Base-by-base conservation (phyloP, 2,329 filamentous ascomycete species). In the Nannizzia gypsea region DNA sequence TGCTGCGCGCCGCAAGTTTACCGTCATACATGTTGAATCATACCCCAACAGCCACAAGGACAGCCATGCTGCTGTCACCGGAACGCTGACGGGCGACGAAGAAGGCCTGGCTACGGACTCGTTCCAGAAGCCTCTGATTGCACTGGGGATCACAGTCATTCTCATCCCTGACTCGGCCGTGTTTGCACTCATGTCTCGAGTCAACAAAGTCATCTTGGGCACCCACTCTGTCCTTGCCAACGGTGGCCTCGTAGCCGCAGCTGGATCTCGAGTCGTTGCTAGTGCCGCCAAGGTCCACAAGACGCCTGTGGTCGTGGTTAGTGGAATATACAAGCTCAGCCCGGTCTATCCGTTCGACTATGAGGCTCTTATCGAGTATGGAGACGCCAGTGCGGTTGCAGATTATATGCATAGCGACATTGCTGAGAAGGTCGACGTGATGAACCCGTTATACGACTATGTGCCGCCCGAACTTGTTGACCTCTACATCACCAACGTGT, bases 131-230 rank as follows among this genome's bases (percentile, higher is more conserved):
- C 85, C 90, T 55, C 80, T 97, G 62, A 84, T 83, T 3, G 82
- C 85, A 0, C 83, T 86, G 38, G 91, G 91, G 26, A 88, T 95
- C 59, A 87, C 84, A 1, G 87, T 95, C 46, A 88, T 96, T 66
- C 82, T 89, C 62, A 85, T 97, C 59, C 85, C 89, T 48, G 91
- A 95, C 72, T 87, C 85, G 6, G 88, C 90, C 8, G 82, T 95
- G 59, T 95, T 91, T 76, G 90, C 91, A 0, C 88, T 97, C 68
- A 97, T 99, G 89, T 88, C 91, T 6, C 85, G 88, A 62, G 89
- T 96, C 67, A 95, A 92, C 79, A 96, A 96, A 76, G 92, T 99
- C 63, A 88, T 99, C 56, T 79, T 99, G 5, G 87, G 88, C 11
- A 92, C 92, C 4, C 87, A 91, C 68, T 87, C 88, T 2, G 89